These are phyloP conservation scores for Verticillium longisporum DNA, from an alignment of 2,329 filamentous ascomycete genomes.

Conservation along the genomic window DNA sequence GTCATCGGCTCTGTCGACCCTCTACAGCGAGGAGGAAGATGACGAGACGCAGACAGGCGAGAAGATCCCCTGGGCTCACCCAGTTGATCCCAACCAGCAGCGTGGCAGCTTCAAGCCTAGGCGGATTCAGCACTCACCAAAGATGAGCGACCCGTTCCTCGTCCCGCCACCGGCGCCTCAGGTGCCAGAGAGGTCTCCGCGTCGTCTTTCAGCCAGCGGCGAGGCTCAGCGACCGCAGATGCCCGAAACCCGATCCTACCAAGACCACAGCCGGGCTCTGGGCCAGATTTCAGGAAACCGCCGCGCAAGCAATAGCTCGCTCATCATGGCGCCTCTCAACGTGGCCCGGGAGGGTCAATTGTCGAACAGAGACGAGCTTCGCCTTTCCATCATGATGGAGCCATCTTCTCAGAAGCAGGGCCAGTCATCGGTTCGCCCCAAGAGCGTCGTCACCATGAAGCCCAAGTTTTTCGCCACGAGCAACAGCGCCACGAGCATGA, in stretches of 20 bases:
- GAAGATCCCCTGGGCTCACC: not conserved
- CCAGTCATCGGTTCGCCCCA: constrained; percentile 5
- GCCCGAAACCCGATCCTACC: not conserved
- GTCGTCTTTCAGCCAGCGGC: constrained; percentile 1
- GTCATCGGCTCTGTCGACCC: constrained; percentile 48
- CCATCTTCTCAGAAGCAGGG: not conserved
- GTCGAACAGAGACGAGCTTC: not conserved
- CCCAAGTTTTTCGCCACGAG: constrained; percentile 8
- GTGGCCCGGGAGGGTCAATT: not conserved
- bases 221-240: not conserved
- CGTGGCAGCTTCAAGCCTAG: not conserved
- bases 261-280: not conserved
- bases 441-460: constrained; percentile 12
- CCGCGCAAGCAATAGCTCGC: constrained; percentile 5
- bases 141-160: constrained; percentile 11
- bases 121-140: constrained; percentile 4
- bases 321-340: constrained; percentile 2
- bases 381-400: constrained; percentile 3
- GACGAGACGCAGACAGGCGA: constrained; percentile 16
- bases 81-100: not conserved
- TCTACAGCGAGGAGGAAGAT: constrained; percentile 49
- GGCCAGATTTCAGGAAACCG: constrained; percentile 2
- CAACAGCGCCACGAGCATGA: constrained; percentile 8
- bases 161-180: not conserved
- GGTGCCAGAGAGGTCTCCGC: not conserved